Evolutionary conservation across 2,329 filamentous ascomycete species (phyloP).

Genomic region (Fusarium anguioides): DNA sequence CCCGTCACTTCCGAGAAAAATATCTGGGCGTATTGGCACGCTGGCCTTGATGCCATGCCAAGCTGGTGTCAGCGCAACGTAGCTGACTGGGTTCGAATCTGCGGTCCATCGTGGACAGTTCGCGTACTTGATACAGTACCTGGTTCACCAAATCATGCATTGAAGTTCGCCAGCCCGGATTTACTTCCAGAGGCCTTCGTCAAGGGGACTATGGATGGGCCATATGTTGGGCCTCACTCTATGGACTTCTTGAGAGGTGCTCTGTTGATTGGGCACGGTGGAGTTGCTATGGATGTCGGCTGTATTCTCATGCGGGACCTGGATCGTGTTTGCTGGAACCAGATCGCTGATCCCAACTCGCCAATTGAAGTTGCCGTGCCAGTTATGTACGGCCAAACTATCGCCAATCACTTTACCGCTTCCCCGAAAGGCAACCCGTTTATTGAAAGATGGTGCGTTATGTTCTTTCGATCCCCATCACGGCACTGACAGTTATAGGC

Average conservation of each 20-base stretch:
- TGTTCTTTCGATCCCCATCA: background rate
- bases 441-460: background rate
- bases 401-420: background rate
- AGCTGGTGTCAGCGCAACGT: conserved; percentile 55
- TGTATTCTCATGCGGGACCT: conserved; percentile 52
- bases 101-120: conserved; percentile 54
- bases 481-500: background rate
- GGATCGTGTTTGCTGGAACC: conserved; percentile 52
- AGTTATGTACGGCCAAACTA: background rate
- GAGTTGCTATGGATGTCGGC: conserved; percentile 56
- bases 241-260: conserved; percentile 57
- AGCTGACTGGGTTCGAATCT: conserved; percentile 54
- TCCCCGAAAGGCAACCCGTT: background rate
- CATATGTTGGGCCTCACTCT: conserved; percentile 53
- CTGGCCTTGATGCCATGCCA: conserved; percentile 51
- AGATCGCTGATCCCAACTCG: conserved; percentile 48
- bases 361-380: conserved; percentile 40
- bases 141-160: conserved; percentile 51
- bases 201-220: conserved; percentile 52
- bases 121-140: conserved; percentile 54
- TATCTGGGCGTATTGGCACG: conserved; percentile 58
- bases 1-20: conserved; percentile 53
- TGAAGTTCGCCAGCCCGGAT: conserved; percentile 48
- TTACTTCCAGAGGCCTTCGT: conserved; percentile 41
- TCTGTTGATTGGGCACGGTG: conserved; percentile 49